Evolutionary conservation across 805 yeast genomes (phyloP), one percentile per base, ranked within the genome.

Genomic region (Ogataea populi-albae): DNA sequence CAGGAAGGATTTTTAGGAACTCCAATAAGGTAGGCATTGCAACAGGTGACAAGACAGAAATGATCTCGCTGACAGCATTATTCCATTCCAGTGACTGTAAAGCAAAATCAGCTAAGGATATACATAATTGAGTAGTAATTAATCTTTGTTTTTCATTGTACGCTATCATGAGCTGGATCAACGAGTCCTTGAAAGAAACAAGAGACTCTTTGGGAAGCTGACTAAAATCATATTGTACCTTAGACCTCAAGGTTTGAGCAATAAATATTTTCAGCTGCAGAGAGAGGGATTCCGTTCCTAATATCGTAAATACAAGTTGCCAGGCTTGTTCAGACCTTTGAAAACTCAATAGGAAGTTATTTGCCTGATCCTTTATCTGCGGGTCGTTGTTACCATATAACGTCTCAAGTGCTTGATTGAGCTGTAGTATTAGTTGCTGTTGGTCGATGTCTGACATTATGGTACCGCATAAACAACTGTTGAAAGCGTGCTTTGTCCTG

Each of bases 191-290:
- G 40, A 93, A 69, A n/a, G 71, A 73, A 12, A 62, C 49, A 34
- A 79, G 61, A n/a, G 77, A 67, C 4, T 69, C 73, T 17, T 61
- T 66, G 0, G 87, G 85, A 4, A 93, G 62, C 60, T 93, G 98
- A 35, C 72, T 66, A 46, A 91, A 66, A 61, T 93, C 98, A 58
- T 86, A 89, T 9, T 85, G 83, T 34, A 87, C 74, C 54, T 81
- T 89, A 28, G 89, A 80, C 43, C 96, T 69, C 43, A 93, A 64
- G 1, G 98, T 93, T 58, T 94, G 98, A 0, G 97, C 83, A 11
- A 91, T 82, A 65, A 94, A 93, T 51, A 93, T 68, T 50, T 79
- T 79, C 33, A 83, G 63, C 53, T 82, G 86, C 28, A 77, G 45
- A 5, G 59, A 49, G 14, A 59, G 47, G 7, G 51, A 38, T 9